phyloP scores from a whole-genome alignment of 257 asterid genomes.

The Nicotiana knightiana region DNA sequence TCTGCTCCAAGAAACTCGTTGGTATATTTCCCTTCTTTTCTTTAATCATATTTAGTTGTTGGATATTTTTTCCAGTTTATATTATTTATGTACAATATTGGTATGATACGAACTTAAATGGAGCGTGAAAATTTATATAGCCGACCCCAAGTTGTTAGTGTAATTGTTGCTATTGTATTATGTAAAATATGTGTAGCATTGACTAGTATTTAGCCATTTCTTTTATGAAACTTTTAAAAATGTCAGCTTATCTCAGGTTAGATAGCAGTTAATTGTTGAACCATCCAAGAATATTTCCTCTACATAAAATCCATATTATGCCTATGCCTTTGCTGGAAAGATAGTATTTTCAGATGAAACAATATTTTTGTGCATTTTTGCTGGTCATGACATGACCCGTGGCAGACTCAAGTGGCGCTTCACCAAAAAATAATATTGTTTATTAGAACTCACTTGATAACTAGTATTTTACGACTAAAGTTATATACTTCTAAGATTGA shows the following conservation, averaged over 20 bases:
- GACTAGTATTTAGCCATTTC: not conserved
- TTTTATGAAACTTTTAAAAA: not conserved
- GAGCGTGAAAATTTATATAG: not conserved
- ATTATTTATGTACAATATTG: not conserved
- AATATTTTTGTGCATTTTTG: not conserved
- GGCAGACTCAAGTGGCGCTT: too few relatives aligned
- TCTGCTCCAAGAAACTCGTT: constrained; percentile 24
- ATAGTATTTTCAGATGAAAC: not conserved
- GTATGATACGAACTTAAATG: not conserved
- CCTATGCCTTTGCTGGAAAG: not conserved
- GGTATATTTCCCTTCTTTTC: constrained; percentile 16
- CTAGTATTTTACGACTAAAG: too few relatives aligned
- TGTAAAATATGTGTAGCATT: not conserved
- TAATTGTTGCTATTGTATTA: not conserved
- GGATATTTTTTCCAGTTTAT: not conserved
- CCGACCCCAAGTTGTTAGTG: too few relatives aligned
- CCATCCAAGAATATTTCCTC: not conserved
- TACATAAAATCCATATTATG: not conserved
- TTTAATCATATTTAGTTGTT: not conserved
- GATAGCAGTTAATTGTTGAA: not conserved
- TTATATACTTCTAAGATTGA: too few relatives aligned
- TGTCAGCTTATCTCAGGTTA: not conserved
- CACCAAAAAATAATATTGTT: too few relatives aligned
- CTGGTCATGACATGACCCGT: not conserved
- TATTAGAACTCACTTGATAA: too few relatives aligned